Evolutionary conservation across 345 rosid genomes (phyloP), one percentile per base, ranked within the genome.

Genomic region (Dipteronia sinensis): DNA sequence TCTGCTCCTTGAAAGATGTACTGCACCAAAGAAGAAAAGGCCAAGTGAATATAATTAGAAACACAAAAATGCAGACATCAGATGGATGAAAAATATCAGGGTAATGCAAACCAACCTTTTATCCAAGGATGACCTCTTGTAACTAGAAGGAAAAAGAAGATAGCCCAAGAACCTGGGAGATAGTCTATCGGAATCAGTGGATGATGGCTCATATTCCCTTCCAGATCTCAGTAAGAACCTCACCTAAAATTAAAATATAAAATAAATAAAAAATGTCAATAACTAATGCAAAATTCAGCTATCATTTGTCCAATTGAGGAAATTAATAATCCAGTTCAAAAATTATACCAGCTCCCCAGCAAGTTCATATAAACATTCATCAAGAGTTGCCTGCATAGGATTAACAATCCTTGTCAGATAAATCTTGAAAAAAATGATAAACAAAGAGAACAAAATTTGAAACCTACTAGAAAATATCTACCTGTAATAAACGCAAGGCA

Each of bases 171-270:
- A 86, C 82, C 92, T 91, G 59, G 98, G 97, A 58, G 99, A 92
- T 76, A 82, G 66, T 83, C 80, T 89, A 64, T 91, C 97, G 71
- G 97, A 89, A 80, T 96, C 97, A 66, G 85, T 72, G 67, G 92
- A 86, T 53, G 93, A 81, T 74, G 89, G 97, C 59, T 92, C 99
- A 74, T 86, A 89, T 74, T 96, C 99, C 83, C 97, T 92, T 80
- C 98, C 98, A 73, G 97, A 96, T 88, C 99, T 94, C 80, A 96
- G 87, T 76, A 96, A 88, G 88, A 94, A 96, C 80, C 98, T 91
- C 90, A 96, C 98, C 99, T 96, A 65, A 5, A 75, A 86, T 80
- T 65, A 53, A 82, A 17, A 65, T 70, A 42, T 44, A 63, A 76
- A 66, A 15, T 38, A 29, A 72, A 42, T 49, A 58, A 74, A 66